Base-by-base conservation (phyloP, 2,329 filamentous ascomycete genomes). In the Pyrenochaeta sp. region DNA sequence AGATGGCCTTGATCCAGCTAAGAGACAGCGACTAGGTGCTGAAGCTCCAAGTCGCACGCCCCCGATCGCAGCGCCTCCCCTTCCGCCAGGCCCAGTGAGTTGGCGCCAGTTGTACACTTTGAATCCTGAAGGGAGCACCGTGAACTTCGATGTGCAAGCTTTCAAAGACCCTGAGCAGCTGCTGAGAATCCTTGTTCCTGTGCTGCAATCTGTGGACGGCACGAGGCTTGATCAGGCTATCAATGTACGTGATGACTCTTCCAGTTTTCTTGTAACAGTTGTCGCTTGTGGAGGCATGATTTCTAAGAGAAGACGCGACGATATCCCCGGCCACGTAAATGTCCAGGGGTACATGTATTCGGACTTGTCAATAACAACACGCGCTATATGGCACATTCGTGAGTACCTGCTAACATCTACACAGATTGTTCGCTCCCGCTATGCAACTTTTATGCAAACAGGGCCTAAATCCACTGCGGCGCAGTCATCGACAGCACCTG, bases 51-150 rank as follows among this genome's bases (percentile, higher is more conserved):
- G 57, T 27, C 59, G 45, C 30, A 64, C 80, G 58, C 74, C 81
- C 37, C 84, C 87, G 54, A 86, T 93, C 27, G 2, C 45, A 19
- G 45, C 28, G 22, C 88, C 90, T 19, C 88, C 91, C 2, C 79
- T 97, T 48, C 87, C 88, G 3, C 84, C 91, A 8, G 92, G 92
- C 0, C 89, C 90, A 34, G 88, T 92, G 65, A 94, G 87, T 61
- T 86, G 92, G 64, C 91, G 91, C 5, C 91, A 96, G 60, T 82
- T 99, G 3, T 99, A 93, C 74, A 96, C 93, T 0, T 83, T 99
- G 46, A 94, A 92, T 5, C 84, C 85, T 47, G 92, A 95, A 72
- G 82, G 85, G 48, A 90, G 86, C 7, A 82, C 96, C 24, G 90
- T 88, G 61, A 86, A 85, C 4, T 97, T 98, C 72, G 91, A 97